These are phyloP conservation scores for Capniomyces stellatus DNA, from an alignment of 371 early-diverging fungal species.

Conservation along the genomic window DNA sequence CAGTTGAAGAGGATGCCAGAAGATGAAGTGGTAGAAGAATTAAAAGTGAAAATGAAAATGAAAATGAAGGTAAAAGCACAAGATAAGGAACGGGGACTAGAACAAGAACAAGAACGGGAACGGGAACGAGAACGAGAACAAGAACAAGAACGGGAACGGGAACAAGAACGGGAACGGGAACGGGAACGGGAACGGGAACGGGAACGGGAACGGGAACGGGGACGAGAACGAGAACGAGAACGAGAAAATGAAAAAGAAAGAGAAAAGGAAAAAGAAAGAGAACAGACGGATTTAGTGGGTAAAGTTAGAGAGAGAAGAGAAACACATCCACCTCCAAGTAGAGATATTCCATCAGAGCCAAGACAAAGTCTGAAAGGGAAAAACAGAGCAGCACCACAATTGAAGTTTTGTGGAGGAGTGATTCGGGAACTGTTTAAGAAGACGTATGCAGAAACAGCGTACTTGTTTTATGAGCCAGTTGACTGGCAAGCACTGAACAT, in stretches of 20 bases:
- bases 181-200: too few relatives aligned
- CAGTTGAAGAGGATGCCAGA: slow-evolving; percentile 22
- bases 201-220: too few relatives aligned
- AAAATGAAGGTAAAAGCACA: too few relatives aligned
- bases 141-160: too few relatives aligned
- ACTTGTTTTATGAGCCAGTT: slow-evolving; percentile 80
- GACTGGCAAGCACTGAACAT: slow-evolving; percentile 79
- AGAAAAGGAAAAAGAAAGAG: too few relatives aligned
- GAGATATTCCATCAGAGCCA: slow-evolving; percentile 14
- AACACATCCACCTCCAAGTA: slow-evolving; percentile 41
- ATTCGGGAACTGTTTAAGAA: slow-evolving; percentile 61
- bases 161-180: too few relatives aligned
- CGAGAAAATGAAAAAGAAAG: too few relatives aligned
- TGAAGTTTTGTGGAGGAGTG: slow-evolving; percentile 42
- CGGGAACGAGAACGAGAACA: too few relatives aligned
- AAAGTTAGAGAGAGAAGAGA: slow-evolving; percentile 23
- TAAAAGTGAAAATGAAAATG: background rate
- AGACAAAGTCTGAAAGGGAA: background rate
- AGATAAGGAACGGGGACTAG: too few relatives aligned
- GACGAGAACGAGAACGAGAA: too few relatives aligned
- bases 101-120: too few relatives aligned
- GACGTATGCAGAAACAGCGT: slow-evolving; percentile 43
- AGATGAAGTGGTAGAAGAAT: background rate
- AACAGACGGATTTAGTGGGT: background rate
- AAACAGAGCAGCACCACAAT: background rate